Conservation (phyloP, 2,329 filamentous ascomycete genomes). For the Colletotrichum sp. region DNA sequence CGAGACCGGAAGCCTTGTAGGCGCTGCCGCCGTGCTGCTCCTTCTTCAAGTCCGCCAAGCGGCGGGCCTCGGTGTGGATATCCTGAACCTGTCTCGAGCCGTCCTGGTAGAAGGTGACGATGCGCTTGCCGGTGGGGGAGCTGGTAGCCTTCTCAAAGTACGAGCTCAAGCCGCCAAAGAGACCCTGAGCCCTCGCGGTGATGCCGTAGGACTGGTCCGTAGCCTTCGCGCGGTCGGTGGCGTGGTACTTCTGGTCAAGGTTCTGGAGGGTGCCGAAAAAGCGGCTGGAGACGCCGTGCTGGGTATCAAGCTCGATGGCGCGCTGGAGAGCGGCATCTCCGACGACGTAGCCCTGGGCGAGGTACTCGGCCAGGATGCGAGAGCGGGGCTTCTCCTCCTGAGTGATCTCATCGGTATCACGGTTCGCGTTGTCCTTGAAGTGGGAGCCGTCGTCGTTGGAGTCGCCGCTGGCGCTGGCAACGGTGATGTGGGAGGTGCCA, state of each 20-base stretch:
- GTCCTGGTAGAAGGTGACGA: conserved; percentile 86
- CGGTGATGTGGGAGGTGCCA: conserved; percentile 81
- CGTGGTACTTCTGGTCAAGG: conserved; percentile 87
- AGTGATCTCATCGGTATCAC: conserved; percentile 72
- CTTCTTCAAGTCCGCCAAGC: conserved; percentile 88
- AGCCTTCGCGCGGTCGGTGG: conserved; percentile 82
- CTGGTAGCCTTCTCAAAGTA: conserved; percentile 95
- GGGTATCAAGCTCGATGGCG: conserved; percentile 86
- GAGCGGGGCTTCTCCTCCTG: conserved; percentile 97
- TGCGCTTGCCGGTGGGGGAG: conserved; percentile 86
- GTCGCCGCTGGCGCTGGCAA: conserved; percentile 71
- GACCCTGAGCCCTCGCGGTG: conserved; percentile 70
- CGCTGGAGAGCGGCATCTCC: conserved; percentile 77
- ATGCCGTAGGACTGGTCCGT: conserved; percentile 88
- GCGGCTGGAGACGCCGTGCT: conserved; percentile 82
- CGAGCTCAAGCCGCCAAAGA: conserved; percentile 71
- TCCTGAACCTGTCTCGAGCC: conserved; percentile 90
- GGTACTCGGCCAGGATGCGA: conserved; percentile 94
- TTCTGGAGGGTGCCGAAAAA: conserved; percentile 79
- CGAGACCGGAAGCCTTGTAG: conserved; percentile 62
- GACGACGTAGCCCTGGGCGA: conserved; percentile 91
- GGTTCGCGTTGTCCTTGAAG: conserved; percentile 59
- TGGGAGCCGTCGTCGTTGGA: conserved; percentile 63
- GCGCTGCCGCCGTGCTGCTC: conserved; percentile 63
- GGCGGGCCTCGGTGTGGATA: conserved; percentile 88